Base-by-base conservation (phyloP, 139 green algal genomes). In the Chlorella sp. region DNA sequence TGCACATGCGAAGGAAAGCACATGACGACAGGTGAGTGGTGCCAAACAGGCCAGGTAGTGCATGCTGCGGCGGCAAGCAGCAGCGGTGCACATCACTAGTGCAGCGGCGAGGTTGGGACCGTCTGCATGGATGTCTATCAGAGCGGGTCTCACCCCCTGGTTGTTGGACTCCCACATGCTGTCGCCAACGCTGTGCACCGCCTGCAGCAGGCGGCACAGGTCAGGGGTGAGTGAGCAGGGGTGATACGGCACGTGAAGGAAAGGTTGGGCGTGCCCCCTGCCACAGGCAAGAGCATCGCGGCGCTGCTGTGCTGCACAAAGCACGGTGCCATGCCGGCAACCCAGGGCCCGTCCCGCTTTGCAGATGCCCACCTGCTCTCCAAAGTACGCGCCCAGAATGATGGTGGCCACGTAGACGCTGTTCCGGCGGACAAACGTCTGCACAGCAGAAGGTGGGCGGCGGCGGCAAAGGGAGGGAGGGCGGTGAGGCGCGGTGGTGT, bases 131-230 rank as follows among this genome's bases (percentile, higher is more conserved):
- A n/a, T n/a, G n/a, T n/a, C n/a, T n/a, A 19, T n/a, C 66, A 75
- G 28, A 40, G 26, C 14, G 60, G 60, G 21, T 4, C 88, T 88
- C 81, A 92, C 87, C 81, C 89, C 89, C 64, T 92, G 83, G 86
- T 94, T 94, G 86, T 92, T 91, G 16, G 89, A 92, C 86, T 94
- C 89, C 91, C 91, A 94, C 40, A 92, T 32, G 61, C 66, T 80
- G 53, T 94, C 83, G 42, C 71, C 40, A 40, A 82, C 34, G 21
- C 37, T 48, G 48, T 92, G 80, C 30, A 94, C 87, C 21, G 60
- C 69, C 85, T 92, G 91, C 89, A 91, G 12, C n/a, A 83, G 22
- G n/a, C 34, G 40, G 71, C 61, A 40, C 4, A 53, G n/a, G n/a
- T 1, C 28, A 24, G n/a, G 2, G 68, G 26, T 14, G 64, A 14